These are phyloP conservation scores for Meyerozyma guilliermondii DNA, from an alignment of 1,139 yeast genomes.

Conservation along the genomic window DNA sequence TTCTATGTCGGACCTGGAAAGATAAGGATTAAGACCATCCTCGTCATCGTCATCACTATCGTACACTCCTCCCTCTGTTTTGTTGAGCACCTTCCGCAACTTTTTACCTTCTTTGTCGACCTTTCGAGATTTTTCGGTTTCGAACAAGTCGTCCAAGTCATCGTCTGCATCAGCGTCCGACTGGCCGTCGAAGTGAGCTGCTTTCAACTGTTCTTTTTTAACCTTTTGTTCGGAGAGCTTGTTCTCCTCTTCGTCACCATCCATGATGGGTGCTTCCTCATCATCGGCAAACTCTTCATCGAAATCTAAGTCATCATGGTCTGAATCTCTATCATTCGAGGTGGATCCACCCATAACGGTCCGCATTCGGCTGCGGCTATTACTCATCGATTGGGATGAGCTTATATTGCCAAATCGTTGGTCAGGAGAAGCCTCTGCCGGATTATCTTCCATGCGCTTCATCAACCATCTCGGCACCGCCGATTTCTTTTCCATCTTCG, in stretches of 20 bases:
- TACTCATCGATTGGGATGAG: constrained; percentile 1
- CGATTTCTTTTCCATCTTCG: constrained; percentile 78
- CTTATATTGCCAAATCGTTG: constrained; percentile 37
- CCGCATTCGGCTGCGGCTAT: constrained; percentile 36
- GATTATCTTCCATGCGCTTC: constrained; percentile 76
- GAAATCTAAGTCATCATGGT: constrained; percentile 87
- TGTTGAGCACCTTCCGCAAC: constrained; percentile 75
- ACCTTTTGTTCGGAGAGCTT: constrained; percentile 84
- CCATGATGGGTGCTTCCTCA: constrained; percentile 97
- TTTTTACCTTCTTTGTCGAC: constrained; percentile 91
- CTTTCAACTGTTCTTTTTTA: constrained; percentile 85
- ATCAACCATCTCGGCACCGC: constrained; percentile 93
- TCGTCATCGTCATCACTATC: constrained; percentile 81
- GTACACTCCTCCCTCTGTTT: constrained; percentile 86
- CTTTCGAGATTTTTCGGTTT: constrained; percentile 56
- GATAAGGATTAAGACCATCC: constrained; percentile 63
- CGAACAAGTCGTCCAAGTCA: constrained; percentile 62
- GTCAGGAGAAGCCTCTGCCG: constrained; percentile 40
- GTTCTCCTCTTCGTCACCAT: constrained; percentile 93
- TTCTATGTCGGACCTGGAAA: constrained; percentile 69
- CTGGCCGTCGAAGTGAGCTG: constrained; percentile 66
- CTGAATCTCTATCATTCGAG: constrained; percentile 60
- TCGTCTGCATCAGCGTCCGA: constrained; percentile 55
- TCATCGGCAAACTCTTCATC: constrained; percentile 98
- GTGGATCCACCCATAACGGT: constrained; percentile 55